Conservation (phyloP, 331 rosid genomes). For the Ulmus americana region DNA sequence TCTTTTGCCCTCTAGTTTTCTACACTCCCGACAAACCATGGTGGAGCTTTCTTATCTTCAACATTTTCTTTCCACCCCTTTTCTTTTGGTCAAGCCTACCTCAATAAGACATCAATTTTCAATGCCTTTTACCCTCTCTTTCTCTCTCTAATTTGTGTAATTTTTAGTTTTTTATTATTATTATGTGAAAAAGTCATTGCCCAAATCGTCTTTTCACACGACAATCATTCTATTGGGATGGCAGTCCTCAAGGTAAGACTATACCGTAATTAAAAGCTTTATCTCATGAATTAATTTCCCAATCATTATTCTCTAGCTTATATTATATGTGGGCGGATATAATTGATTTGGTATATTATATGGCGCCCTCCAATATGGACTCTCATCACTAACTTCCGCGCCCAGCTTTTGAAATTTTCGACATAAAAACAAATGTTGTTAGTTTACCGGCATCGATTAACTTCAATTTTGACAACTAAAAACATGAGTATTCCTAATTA, state of each 20-base stretch:
- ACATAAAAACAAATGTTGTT: background rate
- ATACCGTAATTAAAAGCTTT: background rate
- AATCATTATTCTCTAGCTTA: background rate
- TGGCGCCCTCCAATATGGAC: background rate
- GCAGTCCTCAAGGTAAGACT: background rate
- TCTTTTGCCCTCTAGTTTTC: background rate
- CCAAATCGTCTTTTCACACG: background rate
- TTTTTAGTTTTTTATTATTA: background rate
- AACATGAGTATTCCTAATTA: no score
- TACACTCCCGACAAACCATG: slow-evolving; percentile 5
- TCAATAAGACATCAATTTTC: slow-evolving; percentile 1
- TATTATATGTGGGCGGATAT: background rate
- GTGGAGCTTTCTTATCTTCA: background rate
- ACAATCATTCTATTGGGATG: background rate
- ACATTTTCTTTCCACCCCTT: background rate
- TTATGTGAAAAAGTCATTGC: background rate
- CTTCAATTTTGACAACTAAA: no score
- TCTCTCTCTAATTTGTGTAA: no score
- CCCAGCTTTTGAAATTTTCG: background rate
- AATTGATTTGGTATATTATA: background rate
- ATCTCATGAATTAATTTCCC: background rate
- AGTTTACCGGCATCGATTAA: no score
- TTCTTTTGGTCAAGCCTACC: slow-evolving; percentile 4
- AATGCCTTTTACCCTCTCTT: background rate
- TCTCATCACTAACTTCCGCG: background rate